Conservation (phyloP, 2,329 filamentous ascomycete genomes). For the Fusarium domesticum region DNA sequence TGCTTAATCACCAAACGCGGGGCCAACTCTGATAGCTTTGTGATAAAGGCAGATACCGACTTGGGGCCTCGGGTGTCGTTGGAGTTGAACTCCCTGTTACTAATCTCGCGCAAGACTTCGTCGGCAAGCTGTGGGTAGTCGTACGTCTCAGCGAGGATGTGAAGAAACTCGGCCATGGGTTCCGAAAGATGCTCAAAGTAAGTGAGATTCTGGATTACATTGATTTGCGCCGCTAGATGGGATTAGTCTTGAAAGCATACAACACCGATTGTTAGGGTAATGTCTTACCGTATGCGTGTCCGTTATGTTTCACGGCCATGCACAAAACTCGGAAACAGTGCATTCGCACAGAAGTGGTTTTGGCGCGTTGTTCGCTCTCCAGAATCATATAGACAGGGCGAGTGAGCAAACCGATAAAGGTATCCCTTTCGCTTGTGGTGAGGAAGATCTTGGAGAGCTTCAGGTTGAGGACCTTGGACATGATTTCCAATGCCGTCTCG, state of each 20-base stretch:
- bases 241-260: too few species aligned
- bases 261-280: too few species aligned
- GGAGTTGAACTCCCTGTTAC: constrained; percentile 96
- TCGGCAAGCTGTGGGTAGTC: constrained; percentile 94
- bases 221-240: constrained; percentile 80
- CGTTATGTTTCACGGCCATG: constrained; percentile 95
- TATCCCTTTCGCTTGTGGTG: constrained; percentile 94
- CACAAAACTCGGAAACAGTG: constrained; percentile 96
- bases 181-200: constrained; percentile 99
- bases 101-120: constrained; percentile 89
- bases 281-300: constrained; percentile 81
- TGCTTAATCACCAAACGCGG: constrained; percentile 94
- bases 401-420: constrained; percentile 88
- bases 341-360: constrained; percentile 86
- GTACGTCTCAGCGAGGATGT: constrained; percentile 95
- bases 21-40: constrained; percentile 87
- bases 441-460: constrained; percentile 92
- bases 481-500: constrained; percentile 82
- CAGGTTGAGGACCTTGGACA: constrained; percentile 93
- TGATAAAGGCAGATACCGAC: constrained; percentile 89
- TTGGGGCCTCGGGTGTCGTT: constrained; percentile 95
- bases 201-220: constrained; percentile 93
- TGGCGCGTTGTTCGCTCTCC: constrained; percentile 90
- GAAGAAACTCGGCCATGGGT: constrained; percentile 96
- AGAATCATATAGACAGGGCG: constrained; percentile 90